These are phyloP conservation scores for Nematocida sp. DNA, from an alignment of 371 early-diverging fungal species.

Conservation along the genomic window DNA sequence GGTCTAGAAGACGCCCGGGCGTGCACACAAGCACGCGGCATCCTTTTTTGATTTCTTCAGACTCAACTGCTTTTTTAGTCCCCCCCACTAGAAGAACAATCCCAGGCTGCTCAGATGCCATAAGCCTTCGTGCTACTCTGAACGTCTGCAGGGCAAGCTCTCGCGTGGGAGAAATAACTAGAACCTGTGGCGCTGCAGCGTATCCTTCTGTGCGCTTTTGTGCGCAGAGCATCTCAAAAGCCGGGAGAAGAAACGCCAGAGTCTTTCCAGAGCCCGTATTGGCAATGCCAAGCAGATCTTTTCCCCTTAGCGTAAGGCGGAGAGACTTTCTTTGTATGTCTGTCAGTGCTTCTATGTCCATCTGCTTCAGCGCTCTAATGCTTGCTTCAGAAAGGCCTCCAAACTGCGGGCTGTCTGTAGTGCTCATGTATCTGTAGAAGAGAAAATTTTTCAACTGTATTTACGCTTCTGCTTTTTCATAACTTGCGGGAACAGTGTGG, in stretches of 20 bases:
- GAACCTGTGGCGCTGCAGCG: constrained; percentile 68
- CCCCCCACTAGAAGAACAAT: constrained; percentile 85
- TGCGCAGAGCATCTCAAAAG: constrained; percentile 43
- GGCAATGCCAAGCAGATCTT: constrained; percentile 56
- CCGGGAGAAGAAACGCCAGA: constrained; percentile 58
- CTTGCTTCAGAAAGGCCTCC: too few species aligned
- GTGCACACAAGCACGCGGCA: constrained; percentile 92
- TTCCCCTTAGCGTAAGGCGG: constrained; percentile 48
- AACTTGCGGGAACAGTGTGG: too few species aligned
- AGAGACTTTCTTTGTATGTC: constrained; percentile 56
- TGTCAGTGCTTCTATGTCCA: constrained; percentile 30
- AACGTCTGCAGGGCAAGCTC: constrained; percentile 51
- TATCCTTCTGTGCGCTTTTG: constrained; percentile 63
- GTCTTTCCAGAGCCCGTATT: constrained; percentile 64
- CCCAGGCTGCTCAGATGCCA: constrained; percentile 76
- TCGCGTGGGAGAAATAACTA: constrained; percentile 51
- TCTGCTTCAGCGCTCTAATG: constrained; percentile 1
- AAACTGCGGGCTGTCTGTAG: too few species aligned
- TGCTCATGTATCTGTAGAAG: too few species aligned
- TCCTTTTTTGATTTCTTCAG: constrained; percentile 72
- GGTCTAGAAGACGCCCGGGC: constrained; percentile 88
- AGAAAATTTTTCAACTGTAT: too few species aligned
- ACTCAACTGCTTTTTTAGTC: constrained; percentile 79
- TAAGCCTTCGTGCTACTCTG: constrained; percentile 70
- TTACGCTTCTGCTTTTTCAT: constrained; percentile 6